Conservation (phyloP, 306 rosid species). For the Parietaria judaica region DNA sequence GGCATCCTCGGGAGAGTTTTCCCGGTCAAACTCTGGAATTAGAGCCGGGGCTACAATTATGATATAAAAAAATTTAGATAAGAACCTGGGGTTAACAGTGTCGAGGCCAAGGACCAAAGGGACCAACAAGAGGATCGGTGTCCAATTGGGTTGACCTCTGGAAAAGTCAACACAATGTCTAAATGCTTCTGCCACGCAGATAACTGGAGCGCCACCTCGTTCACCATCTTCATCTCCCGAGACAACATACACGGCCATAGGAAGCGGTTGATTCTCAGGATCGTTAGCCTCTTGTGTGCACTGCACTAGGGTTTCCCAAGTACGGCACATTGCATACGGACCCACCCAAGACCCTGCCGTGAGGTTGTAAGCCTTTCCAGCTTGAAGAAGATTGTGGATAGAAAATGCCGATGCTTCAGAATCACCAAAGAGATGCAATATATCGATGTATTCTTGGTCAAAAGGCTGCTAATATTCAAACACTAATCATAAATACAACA, state of each 20-base stretch:
- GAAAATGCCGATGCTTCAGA: slow-evolving; percentile 61
- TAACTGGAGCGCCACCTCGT: slow-evolving; percentile 96
- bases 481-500: not conserved
- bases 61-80: too few relatives aligned
- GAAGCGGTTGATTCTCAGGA: slow-evolving; percentile 57
- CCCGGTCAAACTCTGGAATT: too few relatives aligned
- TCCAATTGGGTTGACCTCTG: slow-evolving; percentile 50
- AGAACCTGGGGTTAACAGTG: slow-evolving; percentile 78
- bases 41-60: too few relatives aligned
- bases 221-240: slow-evolving; percentile 99
- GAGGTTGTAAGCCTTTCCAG: slow-evolving; percentile 78
- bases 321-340: slow-evolving; percentile 96
- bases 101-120: slow-evolving; percentile 99
- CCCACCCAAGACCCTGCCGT: slow-evolving; percentile 99
- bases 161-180: slow-evolving; percentile 65
- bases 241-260: slow-evolving; percentile 85
- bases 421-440: slow-evolving; percentile 79
- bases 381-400: slow-evolving; percentile 80
- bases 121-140: slow-evolving; percentile 85
- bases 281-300: slow-evolving; percentile 34
- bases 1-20: too few relatives aligned
- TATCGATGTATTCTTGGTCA: slow-evolving; percentile 55
- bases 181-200: slow-evolving; percentile 73
- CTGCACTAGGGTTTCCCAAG: slow-evolving; percentile 84
- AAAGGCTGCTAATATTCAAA: slow-evolving; percentile 43